Evolutionary conservation across 2,329 filamentous ascomycete genomes (phyloP).

Genomic region (Botrytis elliptica): DNA sequence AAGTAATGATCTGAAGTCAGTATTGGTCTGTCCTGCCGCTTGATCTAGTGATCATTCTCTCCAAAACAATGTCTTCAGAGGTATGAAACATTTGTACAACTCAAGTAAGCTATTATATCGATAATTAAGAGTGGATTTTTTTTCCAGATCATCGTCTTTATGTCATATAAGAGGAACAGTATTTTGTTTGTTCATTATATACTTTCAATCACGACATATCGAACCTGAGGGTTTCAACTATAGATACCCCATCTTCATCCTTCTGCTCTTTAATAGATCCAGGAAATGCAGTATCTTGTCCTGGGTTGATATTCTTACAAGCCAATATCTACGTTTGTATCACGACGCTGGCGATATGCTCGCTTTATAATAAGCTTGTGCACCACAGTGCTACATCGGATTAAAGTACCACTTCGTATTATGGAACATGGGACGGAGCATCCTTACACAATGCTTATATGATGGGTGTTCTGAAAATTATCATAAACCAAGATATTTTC

Average conservation of each 20-base stretch:
- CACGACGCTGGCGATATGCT: background rate
- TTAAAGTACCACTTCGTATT: background rate
- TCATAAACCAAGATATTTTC: background rate
- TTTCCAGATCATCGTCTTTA: background rate
- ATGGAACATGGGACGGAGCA: background rate
- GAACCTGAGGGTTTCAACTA: fast-evolving
- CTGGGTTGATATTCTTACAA: too few species aligned
- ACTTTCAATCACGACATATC: background rate
- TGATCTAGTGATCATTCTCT: background rate
- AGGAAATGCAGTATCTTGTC: background rate
- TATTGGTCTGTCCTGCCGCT: background rate
- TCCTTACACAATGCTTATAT: background rate
- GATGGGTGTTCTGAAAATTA: background rate
- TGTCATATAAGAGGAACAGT: too few species aligned
- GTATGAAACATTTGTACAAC: background rate
- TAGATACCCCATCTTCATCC: background rate
- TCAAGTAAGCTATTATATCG: background rate
- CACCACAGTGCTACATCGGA: background rate
- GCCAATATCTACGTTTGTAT: background rate
- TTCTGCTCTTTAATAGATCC: background rate
- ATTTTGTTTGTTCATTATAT: background rate
- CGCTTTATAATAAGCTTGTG: background rate
- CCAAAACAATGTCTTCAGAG: background rate
- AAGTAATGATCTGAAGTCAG: background rate
- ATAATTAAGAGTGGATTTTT: too few species aligned